Conservation (phyloP, 2,329 filamentous ascomycete species). For the Paecilomyces dactylethromorphus region DNA sequence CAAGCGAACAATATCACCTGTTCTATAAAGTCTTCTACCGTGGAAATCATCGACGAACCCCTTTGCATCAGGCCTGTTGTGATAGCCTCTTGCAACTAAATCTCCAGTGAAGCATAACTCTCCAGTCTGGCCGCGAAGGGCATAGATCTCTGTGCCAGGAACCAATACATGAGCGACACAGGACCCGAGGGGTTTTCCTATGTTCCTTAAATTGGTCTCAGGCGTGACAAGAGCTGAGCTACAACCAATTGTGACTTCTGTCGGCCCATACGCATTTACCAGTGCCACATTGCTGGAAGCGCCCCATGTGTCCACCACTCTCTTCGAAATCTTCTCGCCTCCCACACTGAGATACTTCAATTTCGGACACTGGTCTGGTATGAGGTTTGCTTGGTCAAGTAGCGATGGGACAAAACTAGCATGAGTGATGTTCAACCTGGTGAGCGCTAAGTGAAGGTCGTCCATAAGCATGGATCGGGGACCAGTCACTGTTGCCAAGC, state of each 20-base stretch:
- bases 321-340: slow-evolving; percentile 30
- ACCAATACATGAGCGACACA: slow-evolving; percentile 20
- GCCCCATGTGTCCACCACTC: slow-evolving; percentile 24
- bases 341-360: slow-evolving; percentile 24
- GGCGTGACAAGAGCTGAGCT: slow-evolving; percentile 19
- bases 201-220: slow-evolving; percentile 20
- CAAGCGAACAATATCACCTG: slow-evolving; percentile 74
- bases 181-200: slow-evolving; percentile 20
- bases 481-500: slow-evolving; percentile 20
- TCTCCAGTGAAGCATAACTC: slow-evolving; percentile 23
- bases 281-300: slow-evolving; percentile 15
- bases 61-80: slow-evolving; percentile 20
- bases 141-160: slow-evolving; percentile 16
- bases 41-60: slow-evolving; percentile 13
- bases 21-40: slow-evolving; percentile 59
- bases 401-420: slow-evolving; percentile 24
- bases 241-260: slow-evolving; percentile 28
- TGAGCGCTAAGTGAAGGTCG: slow-evolving; percentile 17
- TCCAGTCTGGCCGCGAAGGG: slow-evolving; percentile 19
- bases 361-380: slow-evolving; percentile 17
- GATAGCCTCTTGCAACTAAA: slow-evolving; percentile 21
- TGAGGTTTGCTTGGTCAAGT: slow-evolving; percentile 16
- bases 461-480: slow-evolving; percentile 20
- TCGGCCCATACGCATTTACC: slow-evolving; percentile 29
- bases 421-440: slow-evolving; percentile 21